phyloP scores from a whole-genome alignment of 2,329 filamentous ascomycete genomes.

The Rutstroemia sydowiana region DNA sequence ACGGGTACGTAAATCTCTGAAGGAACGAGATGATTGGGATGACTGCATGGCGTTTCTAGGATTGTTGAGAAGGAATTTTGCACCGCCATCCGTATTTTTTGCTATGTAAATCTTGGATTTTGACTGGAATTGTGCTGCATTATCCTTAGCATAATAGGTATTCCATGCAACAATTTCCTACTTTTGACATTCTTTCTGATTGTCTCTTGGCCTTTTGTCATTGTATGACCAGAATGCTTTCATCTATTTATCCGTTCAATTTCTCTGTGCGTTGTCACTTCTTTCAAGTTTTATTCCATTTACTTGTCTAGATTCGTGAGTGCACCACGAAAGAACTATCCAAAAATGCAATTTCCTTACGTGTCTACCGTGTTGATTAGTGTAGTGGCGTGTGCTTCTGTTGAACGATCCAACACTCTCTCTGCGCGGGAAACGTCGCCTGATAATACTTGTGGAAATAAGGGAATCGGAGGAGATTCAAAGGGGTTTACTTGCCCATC shows the following conservation, averaged over 20 bases:
- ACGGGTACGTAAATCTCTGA: background rate
- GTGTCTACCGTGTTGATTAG: background rate
- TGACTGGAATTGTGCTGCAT: background rate
- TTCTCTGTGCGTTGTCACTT: background rate
- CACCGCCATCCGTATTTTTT: background rate
- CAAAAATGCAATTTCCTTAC: background rate
- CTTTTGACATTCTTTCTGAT: background rate
- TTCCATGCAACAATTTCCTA: background rate
- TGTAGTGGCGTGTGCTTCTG: background rate
- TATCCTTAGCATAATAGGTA: background rate
- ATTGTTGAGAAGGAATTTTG: background rate
- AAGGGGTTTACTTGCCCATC: slow-evolving; percentile 22
- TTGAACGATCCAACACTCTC: background rate
- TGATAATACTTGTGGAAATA: slow-evolving; percentile 15
- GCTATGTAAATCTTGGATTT: background rate
- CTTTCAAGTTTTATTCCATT: background rate
- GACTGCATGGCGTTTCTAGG: background rate
- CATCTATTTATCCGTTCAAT: background rate
- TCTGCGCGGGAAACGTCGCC: slow-evolving; percentile 1
- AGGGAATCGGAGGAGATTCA: slow-evolving; percentile 5
- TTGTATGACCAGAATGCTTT: background rate
- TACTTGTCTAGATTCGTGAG: background rate
- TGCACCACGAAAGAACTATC: background rate
- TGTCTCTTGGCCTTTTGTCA: background rate
- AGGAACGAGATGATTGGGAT: background rate